Conservation (phyloP, 352 stramenopile species). For the Phytophthora quininea region DNA sequence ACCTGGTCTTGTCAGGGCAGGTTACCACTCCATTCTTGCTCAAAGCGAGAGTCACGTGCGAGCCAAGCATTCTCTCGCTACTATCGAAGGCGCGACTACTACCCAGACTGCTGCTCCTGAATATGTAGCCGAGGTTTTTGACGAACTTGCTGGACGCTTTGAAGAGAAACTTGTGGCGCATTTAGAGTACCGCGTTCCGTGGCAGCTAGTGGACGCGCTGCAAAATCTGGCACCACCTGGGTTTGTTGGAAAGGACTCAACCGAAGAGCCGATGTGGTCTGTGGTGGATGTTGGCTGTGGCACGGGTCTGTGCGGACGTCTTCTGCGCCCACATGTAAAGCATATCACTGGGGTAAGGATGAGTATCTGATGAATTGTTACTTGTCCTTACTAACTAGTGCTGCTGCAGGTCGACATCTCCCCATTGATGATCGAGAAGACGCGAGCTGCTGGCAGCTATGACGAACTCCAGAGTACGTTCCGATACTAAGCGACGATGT, state of each 20-base stretch:
- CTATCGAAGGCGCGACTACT: conserved; percentile 52
- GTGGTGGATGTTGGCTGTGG: conserved; percentile 75
- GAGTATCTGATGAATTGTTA: neutral
- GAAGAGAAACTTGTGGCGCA: conserved; percentile 84
- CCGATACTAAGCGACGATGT: no score
- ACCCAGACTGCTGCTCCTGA: conserved; percentile 57
- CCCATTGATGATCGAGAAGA: conserved; percentile 83
- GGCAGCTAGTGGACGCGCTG: conserved; percentile 75
- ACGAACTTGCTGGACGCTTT: conserved; percentile 79
- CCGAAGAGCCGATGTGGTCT: conserved; percentile 29
- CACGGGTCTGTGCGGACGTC: conserved; percentile 76
- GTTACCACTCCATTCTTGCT: conserved; percentile 55
- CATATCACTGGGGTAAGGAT: conserved; percentile 59
- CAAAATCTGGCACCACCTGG: conserved; percentile 43
- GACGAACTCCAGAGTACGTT: conserved; percentile 73
- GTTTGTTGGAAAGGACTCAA: conserved; percentile 19
- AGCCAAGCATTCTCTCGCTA: conserved; percentile 69
- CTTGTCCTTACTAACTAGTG: neutral
- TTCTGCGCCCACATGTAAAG: conserved; percentile 63
- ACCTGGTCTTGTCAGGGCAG: conserved; percentile 51
- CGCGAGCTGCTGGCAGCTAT: conserved; percentile 61
- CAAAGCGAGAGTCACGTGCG: conserved; percentile 52
- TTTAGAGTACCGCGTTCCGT: conserved; percentile 80
- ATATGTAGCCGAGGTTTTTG: conserved; percentile 82
- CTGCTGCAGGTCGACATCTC: conserved; percentile 74